Conservation (phyloP, 2,329 filamentous ascomycete genomes). For the Rasamsonia emersonii region DNA sequence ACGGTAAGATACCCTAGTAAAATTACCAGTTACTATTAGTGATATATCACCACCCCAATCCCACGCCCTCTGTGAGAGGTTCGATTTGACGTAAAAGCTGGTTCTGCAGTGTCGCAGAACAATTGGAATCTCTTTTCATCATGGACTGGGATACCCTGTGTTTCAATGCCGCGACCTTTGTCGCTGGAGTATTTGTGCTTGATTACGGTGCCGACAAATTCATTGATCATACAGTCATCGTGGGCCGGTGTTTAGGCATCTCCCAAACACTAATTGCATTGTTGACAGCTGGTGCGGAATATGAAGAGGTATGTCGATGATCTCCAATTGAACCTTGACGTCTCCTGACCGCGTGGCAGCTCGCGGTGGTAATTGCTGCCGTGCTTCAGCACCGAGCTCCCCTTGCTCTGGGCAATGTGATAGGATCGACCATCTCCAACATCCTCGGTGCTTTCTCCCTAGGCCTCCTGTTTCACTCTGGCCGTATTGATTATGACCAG, state of each 20-base stretch:
- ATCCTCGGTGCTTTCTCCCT: slow-evolving; percentile 49
- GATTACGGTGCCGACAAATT: slow-evolving; percentile 47
- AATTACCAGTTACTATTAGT: too few relatives aligned
- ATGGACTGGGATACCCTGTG: slow-evolving; percentile 26
- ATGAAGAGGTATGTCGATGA: slow-evolving; percentile 40
- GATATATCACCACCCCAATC: too few relatives aligned
- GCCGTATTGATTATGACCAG: slow-evolving; percentile 34
- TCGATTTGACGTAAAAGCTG: too few relatives aligned
- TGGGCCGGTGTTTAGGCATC: slow-evolving; percentile 38
- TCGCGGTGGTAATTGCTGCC: slow-evolving; percentile 42
- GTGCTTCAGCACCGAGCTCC: slow-evolving; percentile 39
- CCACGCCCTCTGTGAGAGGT: too few relatives aligned
- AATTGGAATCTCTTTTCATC: too few relatives aligned
- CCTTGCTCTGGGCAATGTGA: slow-evolving; percentile 46
- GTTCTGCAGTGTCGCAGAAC: too few relatives aligned
- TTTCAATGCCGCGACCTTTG: slow-evolving; percentile 31
- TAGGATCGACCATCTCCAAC: slow-evolving; percentile 48
- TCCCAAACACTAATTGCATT: slow-evolving; percentile 43
- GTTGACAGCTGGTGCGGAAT: slow-evolving; percentile 47
- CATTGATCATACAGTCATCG: slow-evolving; percentile 42
- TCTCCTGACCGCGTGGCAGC: slow-evolving; percentile 23
- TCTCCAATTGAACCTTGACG: neutral
- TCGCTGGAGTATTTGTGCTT: slow-evolving; percentile 41
- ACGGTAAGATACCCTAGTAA: too few relatives aligned
- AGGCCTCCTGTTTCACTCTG: slow-evolving; percentile 38